phyloP scores from a whole-genome alignment of 2,329 filamentous ascomycete species.

The Lachnellula arida region DNA sequence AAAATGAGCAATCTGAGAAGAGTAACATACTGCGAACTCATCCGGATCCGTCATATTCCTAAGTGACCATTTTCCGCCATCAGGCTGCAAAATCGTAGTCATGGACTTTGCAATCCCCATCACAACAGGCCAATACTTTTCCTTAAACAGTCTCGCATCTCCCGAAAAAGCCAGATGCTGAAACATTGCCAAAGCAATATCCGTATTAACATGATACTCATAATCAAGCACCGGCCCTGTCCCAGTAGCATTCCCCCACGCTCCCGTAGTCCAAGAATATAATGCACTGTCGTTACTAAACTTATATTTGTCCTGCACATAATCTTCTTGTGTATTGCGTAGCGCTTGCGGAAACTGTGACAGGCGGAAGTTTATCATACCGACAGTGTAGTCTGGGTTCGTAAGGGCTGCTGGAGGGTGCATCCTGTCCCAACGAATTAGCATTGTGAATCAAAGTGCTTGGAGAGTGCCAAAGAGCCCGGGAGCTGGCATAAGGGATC shows the following conservation, averaged over 20 bases:
- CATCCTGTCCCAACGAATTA: conserved; percentile 9
- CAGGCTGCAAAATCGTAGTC: not conserved
- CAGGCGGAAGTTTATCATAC: conserved; percentile 59
- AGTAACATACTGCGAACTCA: conserved; percentile 36
- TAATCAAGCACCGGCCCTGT: conserved; percentile 17
- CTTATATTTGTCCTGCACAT: conserved; percentile 13
- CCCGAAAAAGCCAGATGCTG: conserved; percentile 5
- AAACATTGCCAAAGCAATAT: conserved; percentile 8
- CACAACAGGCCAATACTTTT: conserved; percentile 12
- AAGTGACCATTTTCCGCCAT: conserved; percentile 32
- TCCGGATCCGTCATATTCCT: conserved; percentile 64
- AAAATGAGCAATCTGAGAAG: not conserved
- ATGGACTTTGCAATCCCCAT: conserved; percentile 11
- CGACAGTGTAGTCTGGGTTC: conserved; percentile 54
- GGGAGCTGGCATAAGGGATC: no score
- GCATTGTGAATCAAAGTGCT: no score
- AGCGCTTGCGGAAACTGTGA: conserved; percentile 39
- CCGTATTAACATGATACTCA: conserved; percentile 20
- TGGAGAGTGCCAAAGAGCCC: no score
- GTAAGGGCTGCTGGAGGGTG: conserved; percentile 53
- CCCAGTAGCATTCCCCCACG: conserved; percentile 19
- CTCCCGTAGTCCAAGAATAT: conserved; percentile 18
- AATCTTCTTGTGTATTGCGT: conserved; percentile 14
- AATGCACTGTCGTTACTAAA: conserved; percentile 9
- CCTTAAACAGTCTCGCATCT: conserved; percentile 9